A percentile compares a stretch with the other conserved stretches of the same genome.
Conservation (phyloP, 805 yeast genomes). For the Cyberlindnera xishuangbannaensis region DNA sequence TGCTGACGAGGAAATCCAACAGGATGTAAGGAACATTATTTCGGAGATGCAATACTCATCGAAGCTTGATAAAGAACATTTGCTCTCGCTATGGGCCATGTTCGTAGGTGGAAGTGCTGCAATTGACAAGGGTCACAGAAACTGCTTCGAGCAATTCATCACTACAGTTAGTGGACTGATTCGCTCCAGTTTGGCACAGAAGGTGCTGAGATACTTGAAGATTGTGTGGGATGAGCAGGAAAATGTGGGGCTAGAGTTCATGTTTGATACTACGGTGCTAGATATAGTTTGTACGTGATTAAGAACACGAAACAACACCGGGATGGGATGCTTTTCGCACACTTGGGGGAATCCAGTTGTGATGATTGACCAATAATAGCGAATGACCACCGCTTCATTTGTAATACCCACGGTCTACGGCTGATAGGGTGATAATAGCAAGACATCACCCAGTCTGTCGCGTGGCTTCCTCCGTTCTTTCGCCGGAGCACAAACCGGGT, state of each 20-base stretch:
- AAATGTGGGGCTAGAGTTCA: slow-evolving; percentile 20
- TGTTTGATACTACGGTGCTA: slow-evolving; percentile 23
- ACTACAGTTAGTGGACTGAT: slow-evolving; percentile 12
- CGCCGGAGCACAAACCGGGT: too few relatives aligned
- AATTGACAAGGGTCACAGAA: slow-evolving; percentile 9
- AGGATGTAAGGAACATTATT: slow-evolving; percentile 11
- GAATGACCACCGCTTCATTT: too few relatives aligned
- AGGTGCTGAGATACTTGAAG: slow-evolving; percentile 21
- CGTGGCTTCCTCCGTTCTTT: too few relatives aligned
- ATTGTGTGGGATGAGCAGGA: slow-evolving; percentile 21
- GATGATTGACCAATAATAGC: too few relatives aligned
- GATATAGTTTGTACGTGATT: slow-evolving; percentile 20
- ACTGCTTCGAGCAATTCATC: slow-evolving; percentile 10
- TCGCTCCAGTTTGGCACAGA: slow-evolving; percentile 17
- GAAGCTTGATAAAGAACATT: slow-evolving; percentile 4
- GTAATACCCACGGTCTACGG: too few relatives aligned
- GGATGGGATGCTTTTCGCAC: too few relatives aligned
- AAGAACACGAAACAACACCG: too few relatives aligned
- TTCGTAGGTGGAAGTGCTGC: slow-evolving; percentile 22
- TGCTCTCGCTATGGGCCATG: slow-evolving; percentile 21
- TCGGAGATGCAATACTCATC: slow-evolving; percentile 9
- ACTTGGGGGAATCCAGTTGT: too few relatives aligned
- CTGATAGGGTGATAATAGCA: too few relatives aligned
- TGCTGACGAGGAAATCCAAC: slow-evolving; percentile 10
- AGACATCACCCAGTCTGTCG: too few relatives aligned